Evolutionary conservation across 192 early-diverging fungal genomes (phyloP).

Genomic region (Podila verticillata): DNA sequence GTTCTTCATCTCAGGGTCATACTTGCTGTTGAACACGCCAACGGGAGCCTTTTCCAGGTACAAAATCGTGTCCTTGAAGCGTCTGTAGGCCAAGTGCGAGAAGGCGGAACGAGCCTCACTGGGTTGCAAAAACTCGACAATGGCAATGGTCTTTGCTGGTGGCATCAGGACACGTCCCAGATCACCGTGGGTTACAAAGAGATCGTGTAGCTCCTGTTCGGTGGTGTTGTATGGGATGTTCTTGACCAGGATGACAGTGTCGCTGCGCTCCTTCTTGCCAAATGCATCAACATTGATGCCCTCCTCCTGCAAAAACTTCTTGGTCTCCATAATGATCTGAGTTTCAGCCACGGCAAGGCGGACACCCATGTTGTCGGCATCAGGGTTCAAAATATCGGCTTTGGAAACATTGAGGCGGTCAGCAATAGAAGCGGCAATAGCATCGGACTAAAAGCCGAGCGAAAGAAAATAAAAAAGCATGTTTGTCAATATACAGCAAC

Average conservation of each 20-base stretch:
- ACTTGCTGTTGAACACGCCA: constrained; percentile 76
- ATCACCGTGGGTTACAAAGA: constrained; percentile 91
- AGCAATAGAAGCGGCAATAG: constrained; percentile 96
- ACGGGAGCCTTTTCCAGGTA: constrained; percentile 95
- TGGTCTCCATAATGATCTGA: constrained; percentile 94
- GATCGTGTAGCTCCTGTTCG: constrained; percentile 80
- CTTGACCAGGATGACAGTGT: constrained; percentile 94
- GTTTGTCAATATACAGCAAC: neutral
- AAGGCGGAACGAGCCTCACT: constrained; percentile 94
- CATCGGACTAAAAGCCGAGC: constrained; percentile 68
- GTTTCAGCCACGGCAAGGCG: constrained; percentile 98
- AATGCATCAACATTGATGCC: constrained; percentile 82
- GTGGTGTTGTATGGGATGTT: constrained; percentile 89
- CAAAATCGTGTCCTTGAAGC: constrained; percentile 90
- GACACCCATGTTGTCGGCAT: constrained; percentile 90
- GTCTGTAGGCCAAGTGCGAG: constrained; percentile 86
- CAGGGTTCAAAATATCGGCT: constrained; percentile 89
- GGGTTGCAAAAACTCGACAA: constrained; percentile 92
- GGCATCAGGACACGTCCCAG: constrained; percentile 93
- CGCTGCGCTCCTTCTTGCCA: constrained; percentile 79
- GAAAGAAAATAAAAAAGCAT: neutral
- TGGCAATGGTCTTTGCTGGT: constrained; percentile 90
- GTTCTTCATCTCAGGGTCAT: constrained; percentile 53
- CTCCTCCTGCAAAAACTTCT: constrained; percentile 83
- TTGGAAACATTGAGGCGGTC: constrained; percentile 90